Percentiles rank a stretch among this genome's conserved stretches.
Evolutionary conservation across 108 stramenopile genomes (phyloP).

Genomic region (Skeletonema tropicum): DNA sequence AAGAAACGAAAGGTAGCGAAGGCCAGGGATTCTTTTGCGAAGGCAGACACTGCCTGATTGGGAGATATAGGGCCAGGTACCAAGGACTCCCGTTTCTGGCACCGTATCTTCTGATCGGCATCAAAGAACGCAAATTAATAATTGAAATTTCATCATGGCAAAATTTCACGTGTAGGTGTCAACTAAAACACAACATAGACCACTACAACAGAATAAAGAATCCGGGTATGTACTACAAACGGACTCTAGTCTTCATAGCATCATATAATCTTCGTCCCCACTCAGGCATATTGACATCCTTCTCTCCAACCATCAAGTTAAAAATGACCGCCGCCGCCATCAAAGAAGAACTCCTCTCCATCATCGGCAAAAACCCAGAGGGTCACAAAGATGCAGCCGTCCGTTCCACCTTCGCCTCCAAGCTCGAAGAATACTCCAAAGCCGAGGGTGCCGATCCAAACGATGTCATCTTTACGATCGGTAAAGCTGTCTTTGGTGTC

Average conservation of each 20-base stretch:
- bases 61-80: too few relatives aligned
- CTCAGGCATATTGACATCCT: neutral
- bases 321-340: conserved; percentile 12
- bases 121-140: too few relatives aligned
- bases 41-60: too few relatives aligned
- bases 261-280: neutral
- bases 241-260: neutral
- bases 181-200: neutral
- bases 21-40: too few relatives aligned
- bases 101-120: too few relatives aligned
- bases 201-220: neutral
- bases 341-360: conserved; percentile 31
- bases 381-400: conserved; percentile 37
- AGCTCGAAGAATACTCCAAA: conserved; percentile 43
- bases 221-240: too few relatives aligned
- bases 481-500: conserved; percentile 38
- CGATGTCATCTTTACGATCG: conserved; percentile 57
- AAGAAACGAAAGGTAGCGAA: too few relatives aligned
- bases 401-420: conserved; percentile 32
- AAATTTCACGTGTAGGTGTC: too few relatives aligned
- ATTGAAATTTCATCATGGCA: too few relatives aligned
- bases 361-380: conserved; percentile 44
- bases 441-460: conserved; percentile 29
- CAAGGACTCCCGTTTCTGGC: too few relatives aligned
- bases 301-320: neutral